Percentiles rank a stretch among this genome's conserved stretches.
These are phyloP conservation scores for Gastrolobium villosum DNA, from an alignment of 306 rosid genomes.

Conservation along the genomic window DNA sequence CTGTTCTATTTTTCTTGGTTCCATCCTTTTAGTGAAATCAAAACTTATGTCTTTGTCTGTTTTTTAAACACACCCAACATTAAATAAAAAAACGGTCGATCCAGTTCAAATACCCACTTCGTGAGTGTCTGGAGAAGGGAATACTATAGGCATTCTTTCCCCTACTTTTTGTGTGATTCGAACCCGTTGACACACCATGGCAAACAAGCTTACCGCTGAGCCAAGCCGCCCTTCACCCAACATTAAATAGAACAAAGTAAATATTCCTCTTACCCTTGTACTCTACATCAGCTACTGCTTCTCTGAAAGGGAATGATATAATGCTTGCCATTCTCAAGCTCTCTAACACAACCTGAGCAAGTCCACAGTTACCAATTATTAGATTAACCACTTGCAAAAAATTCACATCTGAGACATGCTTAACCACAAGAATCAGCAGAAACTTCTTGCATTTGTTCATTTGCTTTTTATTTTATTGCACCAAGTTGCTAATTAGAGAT, in stretches of 20 bases:
- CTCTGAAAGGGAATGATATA: slow-evolving; percentile 90
- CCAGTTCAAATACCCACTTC: too few relatives aligned
- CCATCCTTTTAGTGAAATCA: too few relatives aligned
- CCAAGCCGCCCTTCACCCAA: too few relatives aligned
- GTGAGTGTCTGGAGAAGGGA: too few relatives aligned
- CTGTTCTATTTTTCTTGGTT: too few relatives aligned
- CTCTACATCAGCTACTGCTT: slow-evolving; percentile 92
- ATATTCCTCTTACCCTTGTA: slow-evolving; percentile 72
- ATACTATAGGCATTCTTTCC: too few relatives aligned
- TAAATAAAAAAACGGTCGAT: too few relatives aligned
- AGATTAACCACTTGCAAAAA: slow-evolving; percentile 45
- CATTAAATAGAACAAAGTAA: background rate
- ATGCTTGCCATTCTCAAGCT: slow-evolving; percentile 93
- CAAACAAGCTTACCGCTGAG: too few relatives aligned
- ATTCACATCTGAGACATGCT: background rate
- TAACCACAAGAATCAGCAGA: background rate
- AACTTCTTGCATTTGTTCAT: slow-evolving; percentile 2
- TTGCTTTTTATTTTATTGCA: background rate
- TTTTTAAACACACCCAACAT: too few relatives aligned
- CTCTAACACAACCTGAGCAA: slow-evolving; percentile 80
- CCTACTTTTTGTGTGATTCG: too few relatives aligned
- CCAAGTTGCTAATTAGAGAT: background rate
- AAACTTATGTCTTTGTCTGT: too few relatives aligned
- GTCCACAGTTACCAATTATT: slow-evolving; percentile 37
- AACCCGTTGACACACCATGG: too few relatives aligned